phyloP scores from a whole-genome alignment of 257 asterid genomes.

The Solanum sparsipilum region DNA sequence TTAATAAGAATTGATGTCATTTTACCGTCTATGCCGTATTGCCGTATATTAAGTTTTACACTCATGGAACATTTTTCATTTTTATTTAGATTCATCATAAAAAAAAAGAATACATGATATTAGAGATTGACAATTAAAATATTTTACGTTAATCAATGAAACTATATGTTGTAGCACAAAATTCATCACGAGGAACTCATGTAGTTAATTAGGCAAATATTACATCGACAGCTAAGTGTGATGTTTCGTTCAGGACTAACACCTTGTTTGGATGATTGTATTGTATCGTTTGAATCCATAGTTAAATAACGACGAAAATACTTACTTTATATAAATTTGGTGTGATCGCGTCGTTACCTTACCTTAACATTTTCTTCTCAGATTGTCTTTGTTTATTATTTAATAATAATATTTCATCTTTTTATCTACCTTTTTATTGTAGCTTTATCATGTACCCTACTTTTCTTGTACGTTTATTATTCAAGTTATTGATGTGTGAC shows the following conservation, averaged over 20 bases:
- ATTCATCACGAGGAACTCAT: neutral
- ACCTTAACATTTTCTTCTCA: no score
- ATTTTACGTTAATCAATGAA: neutral
- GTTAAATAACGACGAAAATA: no score
- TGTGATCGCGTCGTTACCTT: no score
- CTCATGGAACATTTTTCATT: neutral
- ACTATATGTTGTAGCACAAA: neutral
- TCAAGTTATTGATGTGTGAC: no score
- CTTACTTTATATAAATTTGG: no score
- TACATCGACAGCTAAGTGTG: neutral
- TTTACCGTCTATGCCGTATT: neutral
- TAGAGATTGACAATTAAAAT: neutral
- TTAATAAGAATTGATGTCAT: neutral
- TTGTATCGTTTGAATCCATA: no score
- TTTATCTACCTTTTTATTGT: no score
- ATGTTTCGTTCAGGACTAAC: neutral
- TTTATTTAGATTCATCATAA: neutral
- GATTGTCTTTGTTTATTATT: no score
- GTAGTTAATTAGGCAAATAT: neutral
- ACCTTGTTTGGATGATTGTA: no score
- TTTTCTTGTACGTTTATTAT: no score
- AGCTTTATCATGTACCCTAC: no score
- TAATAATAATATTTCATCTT: no score
- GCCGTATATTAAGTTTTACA: neutral
- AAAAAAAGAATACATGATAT: neutral